phyloP scores from a whole-genome alignment of 371 early-diverging fungal genomes.

The Caulochytrium protostelioides region DNA sequence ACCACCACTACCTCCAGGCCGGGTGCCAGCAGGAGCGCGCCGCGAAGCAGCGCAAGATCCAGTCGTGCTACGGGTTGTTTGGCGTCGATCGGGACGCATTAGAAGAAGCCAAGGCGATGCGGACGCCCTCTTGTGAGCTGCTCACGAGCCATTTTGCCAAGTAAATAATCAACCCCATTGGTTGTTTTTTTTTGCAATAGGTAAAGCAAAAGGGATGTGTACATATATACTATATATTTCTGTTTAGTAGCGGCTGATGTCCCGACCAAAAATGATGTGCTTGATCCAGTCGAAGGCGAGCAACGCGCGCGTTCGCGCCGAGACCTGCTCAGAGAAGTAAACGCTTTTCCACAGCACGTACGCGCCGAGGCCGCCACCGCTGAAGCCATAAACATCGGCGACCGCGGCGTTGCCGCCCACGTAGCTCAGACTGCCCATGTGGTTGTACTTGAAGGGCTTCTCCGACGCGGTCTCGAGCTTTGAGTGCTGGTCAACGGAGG shows the following conservation, averaged over 20 bases:
- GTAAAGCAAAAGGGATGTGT: too few species aligned
- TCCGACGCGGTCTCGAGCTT: constrained; percentile 3
- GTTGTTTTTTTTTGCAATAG: too few species aligned
- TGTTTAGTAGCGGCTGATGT: too few species aligned
- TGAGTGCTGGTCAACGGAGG: constrained; percentile 3
- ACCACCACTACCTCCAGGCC: constrained; percentile 10
- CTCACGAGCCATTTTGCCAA: too few species aligned
- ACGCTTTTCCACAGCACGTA: constrained; percentile 13
- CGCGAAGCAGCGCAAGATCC: constrained; percentile 12
- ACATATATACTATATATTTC: too few species aligned
- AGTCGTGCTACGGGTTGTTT: constrained; percentile 26
- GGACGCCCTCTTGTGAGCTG: too few species aligned
- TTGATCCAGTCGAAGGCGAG: constrained; percentile 16
- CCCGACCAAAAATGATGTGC: constrained; percentile 5
- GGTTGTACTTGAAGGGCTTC: constrained; percentile 11
- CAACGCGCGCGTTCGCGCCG: constrained; percentile 9
- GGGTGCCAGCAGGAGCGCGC: constrained; percentile 22
- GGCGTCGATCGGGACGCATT: constrained; percentile 21
- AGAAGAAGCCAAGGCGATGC: too few species aligned
- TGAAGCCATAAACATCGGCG: background rate
- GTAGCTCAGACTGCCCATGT: constrained; percentile 17
- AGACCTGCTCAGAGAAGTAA: constrained; percentile 12
- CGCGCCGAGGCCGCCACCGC: constrained; percentile 1
- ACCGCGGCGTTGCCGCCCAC: constrained; percentile 6
- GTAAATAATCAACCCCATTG: too few species aligned